phyloP scores from a whole-genome alignment of 2,329 filamentous ascomycete genomes.

The Rhynchosporium graminicola region DNA sequence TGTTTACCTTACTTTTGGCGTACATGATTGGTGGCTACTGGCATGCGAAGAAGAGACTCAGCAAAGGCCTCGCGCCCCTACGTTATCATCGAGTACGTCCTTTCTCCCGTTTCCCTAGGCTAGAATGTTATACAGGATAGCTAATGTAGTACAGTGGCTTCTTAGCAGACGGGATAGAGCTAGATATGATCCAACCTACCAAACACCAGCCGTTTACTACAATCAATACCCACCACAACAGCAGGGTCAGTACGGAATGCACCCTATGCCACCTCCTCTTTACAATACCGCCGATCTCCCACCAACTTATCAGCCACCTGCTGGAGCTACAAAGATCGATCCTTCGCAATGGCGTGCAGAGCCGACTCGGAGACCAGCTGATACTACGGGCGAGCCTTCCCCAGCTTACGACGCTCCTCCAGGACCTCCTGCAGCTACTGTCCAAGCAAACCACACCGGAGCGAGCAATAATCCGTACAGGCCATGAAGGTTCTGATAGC shows the following conservation, averaged over 20 bases:
- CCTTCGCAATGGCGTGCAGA: constrained; percentile 48
- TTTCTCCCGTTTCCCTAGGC: neutral
- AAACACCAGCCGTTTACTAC: constrained; percentile 46
- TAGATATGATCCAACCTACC: constrained; percentile 47
- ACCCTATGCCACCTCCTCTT: constrained; percentile 55
- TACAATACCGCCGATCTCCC: constrained; percentile 54
- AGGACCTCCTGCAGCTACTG: constrained; percentile 50
- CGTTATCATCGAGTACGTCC: constrained; percentile 66
- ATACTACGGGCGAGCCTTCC: constrained; percentile 32
- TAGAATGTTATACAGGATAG: neutral
- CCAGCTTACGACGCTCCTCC: constrained; percentile 48
- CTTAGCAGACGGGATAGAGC: constrained; percentile 37
- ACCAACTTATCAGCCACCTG: constrained; percentile 56
- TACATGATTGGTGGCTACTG: constrained; percentile 69
- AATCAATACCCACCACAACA: constrained; percentile 42
- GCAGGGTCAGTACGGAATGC: constrained; percentile 48
- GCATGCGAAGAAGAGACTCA: constrained; percentile 68
- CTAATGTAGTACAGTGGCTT: constrained; percentile 34
- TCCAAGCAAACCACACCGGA: constrained; percentile 40
- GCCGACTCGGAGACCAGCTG: constrained; percentile 37
- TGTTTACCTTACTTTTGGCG: constrained; percentile 58
- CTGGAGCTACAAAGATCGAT: constrained; percentile 54
- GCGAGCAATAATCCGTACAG: constrained; percentile 41
- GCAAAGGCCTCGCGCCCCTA: constrained; percentile 64
- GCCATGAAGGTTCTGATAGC: constrained; percentile 21